Conservation (phyloP, 2,329 filamentous ascomycete genomes). For the Mariannaea sp. region DNA sequence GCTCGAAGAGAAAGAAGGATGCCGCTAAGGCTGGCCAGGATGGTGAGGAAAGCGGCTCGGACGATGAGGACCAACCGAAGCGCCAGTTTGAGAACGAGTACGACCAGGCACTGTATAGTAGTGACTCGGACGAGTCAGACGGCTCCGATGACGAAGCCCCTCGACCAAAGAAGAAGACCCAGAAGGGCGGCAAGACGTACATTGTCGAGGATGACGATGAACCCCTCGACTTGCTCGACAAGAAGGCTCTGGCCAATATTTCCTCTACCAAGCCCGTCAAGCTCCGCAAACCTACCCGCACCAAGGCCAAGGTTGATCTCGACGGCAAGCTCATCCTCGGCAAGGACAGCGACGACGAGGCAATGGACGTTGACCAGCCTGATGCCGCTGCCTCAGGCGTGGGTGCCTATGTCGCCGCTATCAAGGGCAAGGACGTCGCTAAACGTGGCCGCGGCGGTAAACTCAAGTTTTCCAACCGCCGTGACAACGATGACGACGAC, state of each 20-base stretch:
- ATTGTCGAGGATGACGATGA: slow-evolving; percentile 95
- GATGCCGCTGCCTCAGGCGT: slow-evolving; percentile 59
- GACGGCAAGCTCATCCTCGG: slow-evolving; percentile 84
- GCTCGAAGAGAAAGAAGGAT: slow-evolving; percentile 87
- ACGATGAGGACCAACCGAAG: slow-evolving; percentile 51
- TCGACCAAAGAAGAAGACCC: slow-evolving; percentile 51
- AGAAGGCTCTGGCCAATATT: slow-evolving; percentile 87
- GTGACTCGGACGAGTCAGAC: slow-evolving; percentile 61
- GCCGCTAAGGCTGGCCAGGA: slow-evolving; percentile 61
- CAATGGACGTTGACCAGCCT: slow-evolving; percentile 68
- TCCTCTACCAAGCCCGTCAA: slow-evolving; percentile 84
- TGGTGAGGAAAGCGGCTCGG: slow-evolving; percentile 61
- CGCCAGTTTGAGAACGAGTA: slow-evolving; percentile 88
- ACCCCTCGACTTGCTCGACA: slow-evolving; percentile 90
- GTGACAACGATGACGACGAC: slow-evolving; percentile 50
- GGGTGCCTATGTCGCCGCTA: slow-evolving; percentile 70
- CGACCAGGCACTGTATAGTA: slow-evolving; percentile 93
- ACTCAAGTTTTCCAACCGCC: slow-evolving; percentile 73
- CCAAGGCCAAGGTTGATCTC: slow-evolving; percentile 70
- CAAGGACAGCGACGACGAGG: slow-evolving; percentile 57
- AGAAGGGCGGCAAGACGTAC: slow-evolving; percentile 73
- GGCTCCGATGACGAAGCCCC: slow-evolving; percentile 61
- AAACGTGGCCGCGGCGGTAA: slow-evolving; percentile 68
- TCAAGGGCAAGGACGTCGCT: slow-evolving; percentile 69
- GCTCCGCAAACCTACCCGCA: slow-evolving; percentile 58